These are phyloP conservation scores for Orobanche coerulescens DNA, from an alignment of 257 asterid species.

Conservation along the genomic window DNA sequence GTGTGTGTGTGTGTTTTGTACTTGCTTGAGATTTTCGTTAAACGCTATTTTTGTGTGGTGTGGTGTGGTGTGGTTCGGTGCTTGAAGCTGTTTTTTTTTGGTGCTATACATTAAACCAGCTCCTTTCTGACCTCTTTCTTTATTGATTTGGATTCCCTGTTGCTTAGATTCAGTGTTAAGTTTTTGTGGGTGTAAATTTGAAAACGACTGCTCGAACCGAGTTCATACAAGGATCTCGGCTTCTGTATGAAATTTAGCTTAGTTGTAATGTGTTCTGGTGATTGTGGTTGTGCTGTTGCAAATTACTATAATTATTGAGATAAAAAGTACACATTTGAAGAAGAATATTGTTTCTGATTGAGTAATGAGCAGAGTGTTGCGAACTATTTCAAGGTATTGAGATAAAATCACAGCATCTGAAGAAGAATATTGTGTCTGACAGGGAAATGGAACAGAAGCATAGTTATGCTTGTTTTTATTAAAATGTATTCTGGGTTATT, in stretches of 20 bases:
- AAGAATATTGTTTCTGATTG: neutral
- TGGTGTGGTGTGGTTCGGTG: slow-evolving; percentile 1
- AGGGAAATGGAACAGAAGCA: no score
- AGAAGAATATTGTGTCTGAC: no score
- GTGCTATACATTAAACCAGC: neutral
- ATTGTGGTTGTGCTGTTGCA: neutral
- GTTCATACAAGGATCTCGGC: neutral
- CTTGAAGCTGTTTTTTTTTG: slow-evolving; percentile 12
- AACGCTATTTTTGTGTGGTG: neutral
- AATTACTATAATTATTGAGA: neutral
- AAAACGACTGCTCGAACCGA: no score
- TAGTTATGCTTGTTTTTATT: neutral
- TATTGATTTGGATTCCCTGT: slow-evolving; percentile 9
- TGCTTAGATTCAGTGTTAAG: neutral
- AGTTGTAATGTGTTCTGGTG: neutral
- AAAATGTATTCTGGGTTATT: no score
- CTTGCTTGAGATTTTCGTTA: slow-evolving; percentile 4
- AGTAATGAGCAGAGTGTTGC: neutral
- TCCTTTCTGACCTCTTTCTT: neutral
- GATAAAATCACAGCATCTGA: no score
- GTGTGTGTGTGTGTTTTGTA: neutral
- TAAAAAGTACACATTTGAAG: neutral
- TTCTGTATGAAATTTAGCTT: neutral
- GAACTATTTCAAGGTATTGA: no score
- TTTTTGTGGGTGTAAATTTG: neutral